phyloP scores from a whole-genome alignment of 1,139 yeast species.

The Taphrina deformans region DNA sequence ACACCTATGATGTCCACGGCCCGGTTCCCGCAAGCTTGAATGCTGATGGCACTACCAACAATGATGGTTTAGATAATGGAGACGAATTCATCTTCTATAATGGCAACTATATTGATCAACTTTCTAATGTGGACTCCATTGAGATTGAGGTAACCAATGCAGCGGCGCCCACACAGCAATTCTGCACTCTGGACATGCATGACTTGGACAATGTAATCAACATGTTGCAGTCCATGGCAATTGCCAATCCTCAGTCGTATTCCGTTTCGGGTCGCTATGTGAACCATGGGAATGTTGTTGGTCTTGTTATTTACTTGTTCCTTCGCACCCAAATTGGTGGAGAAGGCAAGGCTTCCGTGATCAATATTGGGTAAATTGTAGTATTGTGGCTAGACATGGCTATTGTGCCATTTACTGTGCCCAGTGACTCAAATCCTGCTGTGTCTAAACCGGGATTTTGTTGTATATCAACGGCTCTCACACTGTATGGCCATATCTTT shows the following conservation, averaged over 20 bases:
- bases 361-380: not conserved
- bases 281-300: not conserved
- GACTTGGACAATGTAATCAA: not conserved
- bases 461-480: no score
- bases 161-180: not conserved
- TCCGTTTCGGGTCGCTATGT: not conserved
- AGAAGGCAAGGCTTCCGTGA: not conserved
- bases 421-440: no score
- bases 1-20: not conserved
- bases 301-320: not conserved
- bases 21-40: not conserved
- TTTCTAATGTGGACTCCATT: not conserved
- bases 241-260: not conserved
- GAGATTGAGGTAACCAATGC: not conserved
- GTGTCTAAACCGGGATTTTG: no score
- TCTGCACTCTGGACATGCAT: not conserved
- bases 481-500: no score
- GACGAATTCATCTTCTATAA: not conserved
- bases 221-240: not conserved
- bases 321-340: not conserved
- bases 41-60: not conserved
- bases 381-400: no score
- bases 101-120: not conserved
- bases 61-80: not conserved
- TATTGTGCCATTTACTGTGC: no score